Base-by-base conservation (phyloP, 1,139 yeast genomes). In the Geotrichum carabidarum region DNA sequence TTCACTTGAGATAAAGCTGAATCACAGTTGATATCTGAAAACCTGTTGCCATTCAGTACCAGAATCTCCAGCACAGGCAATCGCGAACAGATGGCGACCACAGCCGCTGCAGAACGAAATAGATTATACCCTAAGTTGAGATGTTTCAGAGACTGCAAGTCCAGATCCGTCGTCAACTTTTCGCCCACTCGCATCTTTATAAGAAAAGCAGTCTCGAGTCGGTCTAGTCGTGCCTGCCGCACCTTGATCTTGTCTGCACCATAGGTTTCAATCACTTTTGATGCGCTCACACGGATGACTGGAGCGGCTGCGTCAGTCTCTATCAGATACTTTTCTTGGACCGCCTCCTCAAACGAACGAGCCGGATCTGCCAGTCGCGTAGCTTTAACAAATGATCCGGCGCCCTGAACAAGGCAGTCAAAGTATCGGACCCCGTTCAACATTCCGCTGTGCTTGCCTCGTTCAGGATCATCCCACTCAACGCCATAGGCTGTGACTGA, bases 401-500 rank as follows among this genome's bases (percentile, higher is more conserved):
- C 67, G 0, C 66, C 67, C 0, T 60, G 58, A 0, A 60, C 65
- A 3, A 35, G 8, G 45, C 73, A 66, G 8, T 58, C 40, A 64
- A 84, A 84, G 62, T 82, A 82, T 44, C 65, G 60, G 0, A 65
- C 60, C 0, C 79, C 83, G 22, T 75, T 66, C 40, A 77, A 58
- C 1, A 62, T 54, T 0, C 93, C 93, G 54, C 75, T 68, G 63
- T 84, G 79, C 60, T 80, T 83, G 1, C 91, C 91, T 31, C 80
- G 66, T 1, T 67, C 60, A 0, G 71, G 68, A 53, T 81, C 75
- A 66, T 91, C 97, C 97, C 97, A 91, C 66, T 91, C 97, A 1
- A 91, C 76, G 0, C 97, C 97, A 14, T 80, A 70, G 0, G 93
- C 90, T 0, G 60, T 59, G 2, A 67, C 71, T 0, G 82, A 80